phyloP scores from a whole-genome alignment of 2,329 filamentous ascomycete species.

The Microdochium bolleyi region DNA sequence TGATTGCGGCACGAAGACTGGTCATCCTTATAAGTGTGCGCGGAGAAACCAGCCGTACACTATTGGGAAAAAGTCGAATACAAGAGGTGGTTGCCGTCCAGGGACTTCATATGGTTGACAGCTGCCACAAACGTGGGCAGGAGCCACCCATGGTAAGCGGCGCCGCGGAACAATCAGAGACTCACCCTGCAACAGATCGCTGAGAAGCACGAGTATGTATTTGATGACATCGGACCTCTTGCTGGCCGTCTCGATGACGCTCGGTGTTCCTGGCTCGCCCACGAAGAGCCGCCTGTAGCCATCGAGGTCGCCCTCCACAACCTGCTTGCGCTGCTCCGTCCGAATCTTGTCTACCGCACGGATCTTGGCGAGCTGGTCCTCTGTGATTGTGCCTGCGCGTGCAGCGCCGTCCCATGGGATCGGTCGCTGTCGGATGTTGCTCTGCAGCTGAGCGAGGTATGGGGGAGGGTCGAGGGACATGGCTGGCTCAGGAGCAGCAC shows the following conservation, averaged over 20 bases:
- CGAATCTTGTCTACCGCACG: constrained; percentile 94
- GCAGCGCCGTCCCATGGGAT: constrained; percentile 98
- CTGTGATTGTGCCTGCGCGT: constrained; percentile 85
- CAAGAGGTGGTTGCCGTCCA: no score
- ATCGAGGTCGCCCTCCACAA: constrained; percentile 70
- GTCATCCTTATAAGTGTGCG: background rate
- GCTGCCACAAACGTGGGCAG: background rate
- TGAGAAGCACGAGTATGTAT: constrained; percentile 85
- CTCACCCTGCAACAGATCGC: constrained; percentile 80
- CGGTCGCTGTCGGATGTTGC: constrained; percentile 91
- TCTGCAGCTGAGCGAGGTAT: constrained; percentile 79
- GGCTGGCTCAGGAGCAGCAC: constrained; percentile 1
- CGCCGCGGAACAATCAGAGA: constrained; percentile 2
- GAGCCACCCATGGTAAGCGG: background rate
- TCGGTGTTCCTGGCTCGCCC: constrained; percentile 60
- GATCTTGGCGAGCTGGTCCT: constrained; percentile 90
- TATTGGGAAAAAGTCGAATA: no score
- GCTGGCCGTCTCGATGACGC: constrained; percentile 75
- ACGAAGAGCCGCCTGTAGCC: constrained; percentile 77
- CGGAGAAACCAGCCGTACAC: no score
- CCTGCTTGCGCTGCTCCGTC: constrained; percentile 80
- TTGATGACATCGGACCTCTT: constrained; percentile 88
- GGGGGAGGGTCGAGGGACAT: constrained; percentile 93
- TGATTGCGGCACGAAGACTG: constrained; percentile 1
- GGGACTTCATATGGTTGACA: no score